These are phyloP conservation scores for Daldinia eschscholtzii DNA, from an alignment of 2,329 filamentous ascomycete genomes.

Conservation along the genomic window DNA sequence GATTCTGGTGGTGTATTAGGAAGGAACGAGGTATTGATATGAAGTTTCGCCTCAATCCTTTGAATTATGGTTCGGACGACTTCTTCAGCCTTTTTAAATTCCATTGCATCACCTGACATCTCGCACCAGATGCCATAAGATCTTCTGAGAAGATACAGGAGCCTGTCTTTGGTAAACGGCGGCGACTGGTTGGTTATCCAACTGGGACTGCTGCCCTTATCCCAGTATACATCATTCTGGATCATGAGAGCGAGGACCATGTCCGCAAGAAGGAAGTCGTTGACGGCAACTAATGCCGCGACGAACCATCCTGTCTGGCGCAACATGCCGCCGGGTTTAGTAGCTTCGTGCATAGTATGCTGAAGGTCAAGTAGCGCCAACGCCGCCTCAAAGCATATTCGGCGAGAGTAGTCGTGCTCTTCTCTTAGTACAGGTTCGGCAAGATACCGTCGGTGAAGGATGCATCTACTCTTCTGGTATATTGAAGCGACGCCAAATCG, in stretches of 20 bases:
- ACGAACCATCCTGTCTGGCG: slow-evolving; percentile 68
- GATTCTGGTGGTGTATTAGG: background rate
- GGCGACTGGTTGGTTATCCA: slow-evolving; percentile 54
- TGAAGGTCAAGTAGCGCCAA: slow-evolving; percentile 63
- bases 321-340: slow-evolving; percentile 66
- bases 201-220: slow-evolving; percentile 52
- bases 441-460: slow-evolving; percentile 68
- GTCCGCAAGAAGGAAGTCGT: slow-evolving; percentile 72
- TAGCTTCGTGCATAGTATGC: slow-evolving; percentile 61
- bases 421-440: slow-evolving; percentile 56
- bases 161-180: slow-evolving; percentile 55
- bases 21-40: slow-evolving; percentile 22
- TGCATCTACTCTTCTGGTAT: slow-evolving; percentile 67
- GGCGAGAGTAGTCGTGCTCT: slow-evolving; percentile 66
- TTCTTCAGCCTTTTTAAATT: slow-evolving; percentile 61
- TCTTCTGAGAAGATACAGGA: slow-evolving; percentile 57
- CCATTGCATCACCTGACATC: slow-evolving; percentile 54
- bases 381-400: slow-evolving; percentile 64
- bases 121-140: slow-evolving; percentile 61
- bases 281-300: slow-evolving; percentile 65
- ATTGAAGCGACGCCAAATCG: slow-evolving; percentile 65
- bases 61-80: slow-evolving; percentile 61
- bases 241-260: slow-evolving; percentile 70
- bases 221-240: slow-evolving; percentile 58
- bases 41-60: slow-evolving; percentile 54